These are phyloP conservation scores for Lyophyllum atratum DNA, from an alignment of 768 basidiomycete species.

Conservation along the genomic window DNA sequence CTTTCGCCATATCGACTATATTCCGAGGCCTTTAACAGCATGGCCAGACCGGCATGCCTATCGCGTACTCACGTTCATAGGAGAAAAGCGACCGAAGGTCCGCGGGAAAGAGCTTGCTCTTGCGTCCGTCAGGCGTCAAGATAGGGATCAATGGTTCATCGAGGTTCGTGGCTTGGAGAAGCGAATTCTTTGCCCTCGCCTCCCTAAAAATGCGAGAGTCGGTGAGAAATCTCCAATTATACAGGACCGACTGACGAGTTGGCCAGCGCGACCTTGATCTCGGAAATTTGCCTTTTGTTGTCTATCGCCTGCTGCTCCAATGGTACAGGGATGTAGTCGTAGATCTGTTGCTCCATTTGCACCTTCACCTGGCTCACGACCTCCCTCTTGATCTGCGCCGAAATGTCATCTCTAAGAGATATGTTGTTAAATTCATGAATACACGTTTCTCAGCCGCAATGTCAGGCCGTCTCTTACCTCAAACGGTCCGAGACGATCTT, in stretches of 20 bases:
- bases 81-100: constrained; percentile 51
- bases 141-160: constrained; percentile 48
- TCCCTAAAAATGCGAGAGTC: constrained; percentile 32
- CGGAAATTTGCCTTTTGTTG: constrained; percentile 42
- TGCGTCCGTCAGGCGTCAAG: constrained; percentile 49
- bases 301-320: constrained; percentile 46
- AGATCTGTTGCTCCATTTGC: constrained; percentile 51
- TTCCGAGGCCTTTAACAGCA: not conserved
- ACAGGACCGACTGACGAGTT: constrained; percentile 52
- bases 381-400: constrained; percentile 40
- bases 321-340: constrained; percentile 47
- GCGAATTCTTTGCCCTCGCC: constrained; percentile 51
- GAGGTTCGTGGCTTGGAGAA: constrained; percentile 37
- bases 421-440: not conserved
- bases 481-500: constrained; percentile 25
- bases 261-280: constrained; percentile 43
- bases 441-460: not conserved
- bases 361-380: constrained; percentile 43
- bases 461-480: constrained; percentile 25
- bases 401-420: constrained; percentile 25
- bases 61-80: constrained; percentile 50
- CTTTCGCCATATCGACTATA: constrained; percentile 40
- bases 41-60: not conserved
- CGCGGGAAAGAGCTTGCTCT: constrained; percentile 48
- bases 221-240: not conserved